Evolutionary conservation across 2,329 filamentous ascomycete species (phyloP), one percentile per base, ranked within the genome.

Genomic region (Pyrenochaeta sp.): DNA sequence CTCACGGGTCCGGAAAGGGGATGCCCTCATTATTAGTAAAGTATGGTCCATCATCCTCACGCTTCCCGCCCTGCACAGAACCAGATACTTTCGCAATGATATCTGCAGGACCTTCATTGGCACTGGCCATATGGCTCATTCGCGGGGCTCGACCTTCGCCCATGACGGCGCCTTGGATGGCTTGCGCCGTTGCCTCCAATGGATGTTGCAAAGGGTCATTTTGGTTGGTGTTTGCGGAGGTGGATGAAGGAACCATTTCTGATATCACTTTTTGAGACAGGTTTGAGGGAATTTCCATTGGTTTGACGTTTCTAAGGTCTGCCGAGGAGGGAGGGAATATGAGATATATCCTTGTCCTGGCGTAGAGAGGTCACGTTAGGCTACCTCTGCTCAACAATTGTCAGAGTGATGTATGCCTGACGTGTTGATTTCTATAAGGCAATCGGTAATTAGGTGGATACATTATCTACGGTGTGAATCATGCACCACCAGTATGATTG

Each of bases 1-100:
- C 68, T 52, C 39, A 74, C 61, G 74, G 67, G 46, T 81, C 78
- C 3, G 78, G 79, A 40, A 74, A 77, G 0, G 78, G 79, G 27
- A 76, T 75, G 28, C 74, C 79, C 46, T 82, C 79, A 36, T 81
- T 81, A 55, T 77, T 80, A 31, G 78, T 82, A 55, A 81, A 81
- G 61, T 81, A 81, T 0, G 73, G 56, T 1, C 69, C 74, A 44
- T 81, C 77, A 47, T 81, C 80, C 13, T 69, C 69, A 10, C 77
- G 65, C 56, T 77, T 79, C 6, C 78, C 77, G 7, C 72, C 75
- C 5, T 67, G 51, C 2, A 72, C 66, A 10, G 73, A 65, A 9
- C 79, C 78, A 1, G 77, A 76, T 1, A 81, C 72, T 58, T 80
- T 80, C 3, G 74, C 75, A 29, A 76, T 76, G 26, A 80, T 77